Evolutionary conservation across 306 rosid genomes (phyloP).

Genomic region (Lathyrus sativus): DNA sequence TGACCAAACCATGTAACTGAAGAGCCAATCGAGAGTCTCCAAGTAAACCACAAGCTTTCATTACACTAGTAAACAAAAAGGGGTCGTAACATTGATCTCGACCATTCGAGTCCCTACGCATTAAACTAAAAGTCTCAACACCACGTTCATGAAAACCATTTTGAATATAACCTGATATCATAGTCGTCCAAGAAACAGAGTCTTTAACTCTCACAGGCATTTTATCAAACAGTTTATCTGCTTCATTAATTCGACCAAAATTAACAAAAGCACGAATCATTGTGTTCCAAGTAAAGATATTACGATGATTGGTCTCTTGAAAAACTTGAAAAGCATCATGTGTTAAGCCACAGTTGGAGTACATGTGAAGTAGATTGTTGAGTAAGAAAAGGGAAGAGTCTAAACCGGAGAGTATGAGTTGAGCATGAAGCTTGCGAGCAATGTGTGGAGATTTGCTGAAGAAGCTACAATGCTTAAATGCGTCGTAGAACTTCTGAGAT

Average conservation of each 20-base stretch:
- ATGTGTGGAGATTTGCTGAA: slow-evolving; percentile 44
- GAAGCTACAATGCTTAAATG: slow-evolving; percentile 59
- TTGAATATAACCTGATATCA: slow-evolving; percentile 65
- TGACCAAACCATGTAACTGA: slow-evolving; percentile 54
- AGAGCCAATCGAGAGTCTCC: slow-evolving; percentile 45
- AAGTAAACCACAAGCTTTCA: slow-evolving; percentile 64
- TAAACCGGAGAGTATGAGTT: slow-evolving; percentile 61
- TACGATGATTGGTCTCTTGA: slow-evolving; percentile 36
- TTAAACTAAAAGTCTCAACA: slow-evolving; percentile 48
- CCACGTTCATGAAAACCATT: slow-evolving; percentile 44
- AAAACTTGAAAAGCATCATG: slow-evolving; percentile 54
- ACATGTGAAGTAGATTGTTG: slow-evolving; percentile 66
- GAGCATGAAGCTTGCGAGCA: slow-evolving; percentile 66
- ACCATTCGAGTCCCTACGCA: slow-evolving; percentile 37
- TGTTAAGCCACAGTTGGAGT: slow-evolving; percentile 49
- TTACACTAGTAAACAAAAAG: slow-evolving; percentile 51
- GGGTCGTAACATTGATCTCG: slow-evolving; percentile 29
- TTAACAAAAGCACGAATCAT: slow-evolving; percentile 50
- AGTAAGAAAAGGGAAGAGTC: slow-evolving; percentile 61
- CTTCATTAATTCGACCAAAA: slow-evolving; percentile 50
- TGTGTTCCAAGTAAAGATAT: slow-evolving; percentile 62
- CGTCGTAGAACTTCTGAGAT: slow-evolving; percentile 58
- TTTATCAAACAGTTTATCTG: slow-evolving; percentile 56
- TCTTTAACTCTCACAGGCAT: slow-evolving; percentile 56
- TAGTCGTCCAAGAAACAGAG: slow-evolving; percentile 65